Base-by-base conservation (phyloP, 257 asterid species). In the Nemophila menziesii region DNA sequence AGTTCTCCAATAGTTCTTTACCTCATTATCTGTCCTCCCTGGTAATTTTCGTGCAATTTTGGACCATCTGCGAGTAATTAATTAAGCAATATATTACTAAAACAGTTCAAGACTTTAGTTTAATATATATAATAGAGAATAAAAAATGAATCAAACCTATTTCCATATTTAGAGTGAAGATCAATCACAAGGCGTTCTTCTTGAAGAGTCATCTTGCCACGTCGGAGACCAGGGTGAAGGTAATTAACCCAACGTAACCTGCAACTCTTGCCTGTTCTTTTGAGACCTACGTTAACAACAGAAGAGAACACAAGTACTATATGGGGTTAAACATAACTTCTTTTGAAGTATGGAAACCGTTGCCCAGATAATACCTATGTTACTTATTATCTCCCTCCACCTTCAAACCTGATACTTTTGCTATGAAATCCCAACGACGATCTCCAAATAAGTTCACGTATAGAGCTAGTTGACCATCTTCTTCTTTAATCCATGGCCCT, bases 381-480 rank as follows among this genome's bases (percentile, higher is more conserved):
- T 46, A 52, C 44, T 61, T 49, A 58, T 82, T 94, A 69, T 94
- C 97, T 94, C 66, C 97, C 94, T 73, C 46, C 46, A 41, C 94
- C 93, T 77, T 71, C 97, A 86, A 86, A 86, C 97, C 97, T 86
- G 97, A 86, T 33, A 86, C 94, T 74, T 81, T 79, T 0, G 96
- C 92, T 64, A 86, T 67, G 86, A 86, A 86, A 65, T 86, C 93
- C 96, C 96, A 86, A 24, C 97, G 78, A 2, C 97, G 84, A 23
- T 86, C 97, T 12, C 94, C 97, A 14, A 82, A 82, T 50, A 86
- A 65, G 68, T 79, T 86, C 68, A 82, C 97, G 65, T 80, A 77
- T 20, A 86, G 75, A 8, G 57, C 85, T 33, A 82, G 71, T 66
- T 86, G 93, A 8, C 29, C 77, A 44, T 86, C 97, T 64, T 86